Evolutionary conservation across 805 yeast species (phyloP).

Genomic region (Candida ponderosae): DNA sequence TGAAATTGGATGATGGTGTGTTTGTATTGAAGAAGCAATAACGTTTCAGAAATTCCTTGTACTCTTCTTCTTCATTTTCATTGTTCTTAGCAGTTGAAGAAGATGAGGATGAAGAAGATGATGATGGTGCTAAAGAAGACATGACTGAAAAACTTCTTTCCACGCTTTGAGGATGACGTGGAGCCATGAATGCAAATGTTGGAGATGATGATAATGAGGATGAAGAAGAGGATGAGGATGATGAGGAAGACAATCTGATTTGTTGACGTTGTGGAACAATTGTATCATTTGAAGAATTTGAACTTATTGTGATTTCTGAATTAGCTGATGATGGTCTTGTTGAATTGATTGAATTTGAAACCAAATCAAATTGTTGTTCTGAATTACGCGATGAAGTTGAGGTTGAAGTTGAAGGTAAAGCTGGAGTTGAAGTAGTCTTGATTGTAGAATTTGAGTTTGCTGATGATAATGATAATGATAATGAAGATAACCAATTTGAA

Average conservation of each 20-base stretch:
- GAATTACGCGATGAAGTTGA: conserved; percentile 4
- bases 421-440: not conserved
- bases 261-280: not conserved
- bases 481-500: conserved; percentile 4
- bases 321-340: conserved; percentile 2
- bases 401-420: conserved; percentile 1
- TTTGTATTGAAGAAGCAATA: conserved; percentile 20
- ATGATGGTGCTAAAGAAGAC: no score
- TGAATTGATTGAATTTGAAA: not conserved
- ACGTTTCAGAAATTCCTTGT: conserved; percentile 18
- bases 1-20: not conserved
- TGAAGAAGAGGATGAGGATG: not conserved
- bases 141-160: no score
- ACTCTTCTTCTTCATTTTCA: conserved; percentile 1
- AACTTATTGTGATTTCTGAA: not conserved
- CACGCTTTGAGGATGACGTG: no score
- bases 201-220: no score
- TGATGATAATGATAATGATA: conserved; percentile 6
- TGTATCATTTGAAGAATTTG: not conserved
- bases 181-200: no score
- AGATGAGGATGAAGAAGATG: not conserved
- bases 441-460: not conserved
- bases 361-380: not conserved
- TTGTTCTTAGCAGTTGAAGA: no score
- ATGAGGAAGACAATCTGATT: not conserved